phyloP scores from a whole-genome alignment of 2,329 filamentous ascomycete genomes.

The Neofusicoccum ribis region DNA sequence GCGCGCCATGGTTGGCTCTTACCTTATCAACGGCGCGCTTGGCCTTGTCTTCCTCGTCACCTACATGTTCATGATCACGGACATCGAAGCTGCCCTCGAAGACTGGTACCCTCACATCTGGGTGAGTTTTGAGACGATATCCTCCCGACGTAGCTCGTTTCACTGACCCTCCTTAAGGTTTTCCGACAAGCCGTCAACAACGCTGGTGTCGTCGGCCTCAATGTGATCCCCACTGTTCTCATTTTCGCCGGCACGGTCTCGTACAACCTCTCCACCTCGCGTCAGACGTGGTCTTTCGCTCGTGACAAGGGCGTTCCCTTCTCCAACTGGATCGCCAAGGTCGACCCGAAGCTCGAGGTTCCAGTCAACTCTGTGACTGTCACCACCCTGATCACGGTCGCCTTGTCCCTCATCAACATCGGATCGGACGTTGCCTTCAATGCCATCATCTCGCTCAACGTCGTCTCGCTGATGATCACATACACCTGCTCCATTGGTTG shows the following conservation, averaged over 20 bases:
- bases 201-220: slow-evolving; percentile 20
- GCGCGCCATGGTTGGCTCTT: slow-evolving; percentile 23
- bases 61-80: slow-evolving; percentile 25
- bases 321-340: slow-evolving; percentile 20
- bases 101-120: slow-evolving; percentile 17
- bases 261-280: slow-evolving; percentile 22
- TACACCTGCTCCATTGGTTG: slow-evolving; percentile 21
- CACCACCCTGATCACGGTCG: slow-evolving; percentile 26
- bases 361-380: slow-evolving; percentile 22
- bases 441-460: slow-evolving; percentile 27
- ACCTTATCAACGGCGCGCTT: slow-evolving; percentile 21
- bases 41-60: slow-evolving; percentile 23
- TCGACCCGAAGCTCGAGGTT: slow-evolving; percentile 20
- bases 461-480: slow-evolving; percentile 19
- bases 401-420: slow-evolving; percentile 49
- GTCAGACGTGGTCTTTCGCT: slow-evolving; percentile 25
- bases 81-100: slow-evolving; percentile 7
- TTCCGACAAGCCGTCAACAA: slow-evolving; percentile 19
- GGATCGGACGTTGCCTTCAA: slow-evolving; percentile 45
- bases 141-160: too few species aligned
- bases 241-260: slow-evolving; percentile 23
- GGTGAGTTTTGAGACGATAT: background rate
- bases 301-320: slow-evolving; percentile 24
- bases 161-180: background rate
- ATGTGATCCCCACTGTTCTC: slow-evolving; percentile 21